Evolutionary conservation across 2,329 filamentous ascomycete genomes (phyloP), one percentile per base, ranked within the genome.

Genomic region (Penicillium sp.): DNA sequence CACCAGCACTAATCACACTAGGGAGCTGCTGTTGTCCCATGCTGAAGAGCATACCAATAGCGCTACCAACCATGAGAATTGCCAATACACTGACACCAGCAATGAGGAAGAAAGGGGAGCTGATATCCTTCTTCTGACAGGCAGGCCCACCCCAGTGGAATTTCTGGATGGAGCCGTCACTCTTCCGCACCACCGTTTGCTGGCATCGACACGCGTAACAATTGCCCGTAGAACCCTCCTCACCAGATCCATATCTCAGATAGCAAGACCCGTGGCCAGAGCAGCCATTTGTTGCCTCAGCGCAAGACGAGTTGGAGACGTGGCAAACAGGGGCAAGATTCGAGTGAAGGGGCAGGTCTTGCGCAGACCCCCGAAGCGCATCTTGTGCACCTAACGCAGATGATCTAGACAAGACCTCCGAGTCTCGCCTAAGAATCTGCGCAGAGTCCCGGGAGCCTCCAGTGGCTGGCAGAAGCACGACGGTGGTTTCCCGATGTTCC

Each of bases 1-100:
- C 93, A 58, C 94, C 94, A 44, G 94, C 94, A n/a, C 91, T 90
- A 71, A 99, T 92, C 8, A 99, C 93, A 63, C 91, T 91, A 0
- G 94, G 94, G 59, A 97, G 79, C 74, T 91, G 88, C 77, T 95
- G 86, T 70, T 88, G 84, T 31, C 93, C 94, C 65, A 97, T 89
- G 57, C 79, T 86, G 73, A 87, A 94, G 49, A 99, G 73, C 79
- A 95, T 77, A 6, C 86, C 85, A 62, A 97, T 86, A 10, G 84
- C 85, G 69, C 88, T 86, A 34, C 79, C 80, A 26, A 95, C 75
- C 34, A 89, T 74, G 43, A 83, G 81, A 1, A 94, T 74, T 57
- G 95, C 77, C 34, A 85, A 74, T 44, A 96, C 75, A 4, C 83
- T 86, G 63, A 94, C 88, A 7, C 86, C 85, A 12, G 84, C 82